Base-by-base conservation (phyloP, 2,329 filamentous ascomycete species). In the Calonectria hongkongensis region DNA sequence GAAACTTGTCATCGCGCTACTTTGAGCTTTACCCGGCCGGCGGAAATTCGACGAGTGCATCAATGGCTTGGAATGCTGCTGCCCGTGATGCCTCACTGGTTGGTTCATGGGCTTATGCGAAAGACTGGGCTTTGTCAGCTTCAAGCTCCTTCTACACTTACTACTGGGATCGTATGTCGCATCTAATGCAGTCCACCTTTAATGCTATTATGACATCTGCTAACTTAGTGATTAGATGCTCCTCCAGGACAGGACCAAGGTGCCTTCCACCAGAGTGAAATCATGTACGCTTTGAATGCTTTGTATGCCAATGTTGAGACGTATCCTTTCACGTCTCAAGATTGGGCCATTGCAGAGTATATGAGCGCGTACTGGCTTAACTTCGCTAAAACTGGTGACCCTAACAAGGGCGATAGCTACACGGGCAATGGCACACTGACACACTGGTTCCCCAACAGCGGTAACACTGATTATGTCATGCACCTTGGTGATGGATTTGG, bases 131-230 rank as follows among this genome's bases (percentile, higher is more conserved):
- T 16, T 8, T 28, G 28, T 28, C 43, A 2, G n/a, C 54, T 12
- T 41, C 43, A 3, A 39, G 25, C 12, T 43, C 54, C 2, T 18
- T 68, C 18, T 68, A 62, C 6, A 68, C 54, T 4, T 68, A 68
- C 47, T 50, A 41, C 33, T 68, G 66, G 66, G 45, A 48, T 21
- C 45, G 39, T 41, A 41, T 4, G 39, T 41, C 4, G 39, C 10
- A 41, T 13, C 9, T 5, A 13, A 5, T 41, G 6, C 13, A 10
- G 12, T 13, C 12, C 10, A 16, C 12, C 39, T 41, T 16, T 13
- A 13, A 41, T 4, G 5, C 9, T 33, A 5, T 33, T 33, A 41
- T 41, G 10, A 41, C 39, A 41, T 13, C 5, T 13, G 39, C 39
- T 41, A 41, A 41, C 39, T 3, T 41, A 8, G 6, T 16, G 16